Base-by-base conservation (phyloP, 352 stramenopile genomes). In the Phytopythium oedochilum region DNA sequence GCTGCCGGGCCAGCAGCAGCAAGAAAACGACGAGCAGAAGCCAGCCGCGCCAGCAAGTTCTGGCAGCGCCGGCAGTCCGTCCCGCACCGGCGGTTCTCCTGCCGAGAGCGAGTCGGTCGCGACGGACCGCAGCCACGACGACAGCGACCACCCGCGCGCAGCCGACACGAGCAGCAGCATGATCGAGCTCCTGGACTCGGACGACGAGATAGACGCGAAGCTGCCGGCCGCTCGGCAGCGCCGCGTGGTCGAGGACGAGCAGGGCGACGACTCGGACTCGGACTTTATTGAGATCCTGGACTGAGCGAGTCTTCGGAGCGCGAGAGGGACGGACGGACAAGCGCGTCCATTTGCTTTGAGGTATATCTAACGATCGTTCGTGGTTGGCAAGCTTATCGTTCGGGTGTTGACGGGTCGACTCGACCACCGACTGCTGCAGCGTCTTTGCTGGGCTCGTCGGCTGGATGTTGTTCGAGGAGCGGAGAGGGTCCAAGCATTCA, bases 161-260 rank as follows among this genome's bases (percentile, higher is more conserved):
- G 25, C 26, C 1, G 72, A 75, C 39, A 70, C 52, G 45, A 82
- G 49, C 55, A 73, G 60, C 36, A 71, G 78, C 35, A 78, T 68
- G 31, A 82, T 86, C 59, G 75, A 86, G n/a, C 70, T 86, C 43
- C 38, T 83, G 55, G 70, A 82, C 39, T 86, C 75, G 1, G 75
- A 86, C 49, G 71, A 77, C 46, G 75, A 86, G 28, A 54, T 44
- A 10, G 61, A 34, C 47, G 39, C 47, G 1, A 35, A 38, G 36
- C 9, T 10, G 39, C 18, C 15, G 18, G 25, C 17, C 20, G 31
- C n/a, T 26, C 43, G 54, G 20, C 51, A 26, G 17, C 26, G n/a
- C 38, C 35, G 49, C 8, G 48, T 48, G 0, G 51, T 51, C 0
- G 46, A 59, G 20, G 23, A 45, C 10, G 57, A 70, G 2, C 43